A percentile compares a stretch with the other conserved stretches of the same genome.
These are phyloP conservation scores for Venturia carpophila DNA, from an alignment of 2,329 filamentous ascomycete genomes.

Conservation along the genomic window DNA sequence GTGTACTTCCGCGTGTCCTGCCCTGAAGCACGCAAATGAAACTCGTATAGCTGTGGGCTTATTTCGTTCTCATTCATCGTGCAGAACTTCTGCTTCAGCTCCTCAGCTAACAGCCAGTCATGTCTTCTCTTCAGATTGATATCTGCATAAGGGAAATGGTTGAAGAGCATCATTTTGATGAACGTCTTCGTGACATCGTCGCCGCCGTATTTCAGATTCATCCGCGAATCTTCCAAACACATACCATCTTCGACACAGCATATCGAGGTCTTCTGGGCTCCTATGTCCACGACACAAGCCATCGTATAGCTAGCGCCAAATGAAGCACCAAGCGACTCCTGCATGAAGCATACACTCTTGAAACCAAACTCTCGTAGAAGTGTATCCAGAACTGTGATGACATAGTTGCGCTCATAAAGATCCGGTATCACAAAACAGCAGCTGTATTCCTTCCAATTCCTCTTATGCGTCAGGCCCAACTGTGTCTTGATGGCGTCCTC, in stretches of 20 bases:
- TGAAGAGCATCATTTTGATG: constrained; percentile 94
- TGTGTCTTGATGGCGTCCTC: constrained; percentile 83
- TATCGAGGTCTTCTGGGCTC: constrained; percentile 94
- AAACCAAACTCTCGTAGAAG: constrained; percentile 88
- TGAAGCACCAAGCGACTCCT: constrained; percentile 89
- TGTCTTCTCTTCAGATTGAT: constrained; percentile 87
- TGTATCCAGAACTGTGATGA: constrained; percentile 75
- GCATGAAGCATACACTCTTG: constrained; percentile 81
- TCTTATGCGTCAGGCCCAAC: constrained; percentile 66
- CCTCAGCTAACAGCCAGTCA: constrained; percentile 88
- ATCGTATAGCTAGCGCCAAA: constrained; percentile 93
- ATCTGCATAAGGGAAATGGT: constrained; percentile 90
- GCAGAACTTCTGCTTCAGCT: constrained; percentile 88
- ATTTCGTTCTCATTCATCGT: constrained; percentile 87
- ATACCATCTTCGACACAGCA: constrained; percentile 96
- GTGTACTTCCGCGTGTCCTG: constrained; percentile 87
- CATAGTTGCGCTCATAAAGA: constrained; percentile 89
- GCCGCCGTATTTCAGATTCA: constrained; percentile 92
- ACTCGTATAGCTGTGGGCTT: constrained; percentile 79
- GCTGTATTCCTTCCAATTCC: constrained; percentile 82
- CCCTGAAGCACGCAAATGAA: constrained; percentile 80
- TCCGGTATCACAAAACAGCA: constrained; percentile 97
- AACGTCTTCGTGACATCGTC: constrained; percentile 90
- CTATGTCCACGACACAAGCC: constrained; percentile 91
- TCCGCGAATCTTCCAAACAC: constrained; percentile 84